Base-by-base conservation (phyloP, 805 yeast species). In the Wilhelminamyces savonicus region DNA sequence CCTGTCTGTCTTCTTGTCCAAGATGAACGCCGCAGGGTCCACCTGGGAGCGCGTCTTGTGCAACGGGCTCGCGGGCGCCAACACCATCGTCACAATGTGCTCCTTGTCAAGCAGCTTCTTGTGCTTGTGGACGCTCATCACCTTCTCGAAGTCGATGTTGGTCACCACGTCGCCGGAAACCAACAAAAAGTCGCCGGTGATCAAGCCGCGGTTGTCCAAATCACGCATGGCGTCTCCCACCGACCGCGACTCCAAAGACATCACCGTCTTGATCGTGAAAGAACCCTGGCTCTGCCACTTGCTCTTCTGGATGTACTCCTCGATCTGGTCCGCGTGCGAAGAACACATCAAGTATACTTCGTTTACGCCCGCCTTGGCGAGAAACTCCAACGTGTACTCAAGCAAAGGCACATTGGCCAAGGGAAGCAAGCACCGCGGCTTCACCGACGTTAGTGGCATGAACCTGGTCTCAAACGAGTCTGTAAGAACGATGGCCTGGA, bases 211-310 rank as follows among this genome's bases (percentile, higher is more conserved):
- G 37, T 84, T 79, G 54, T 92, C 98, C 35, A 92, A 63, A 50
- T 90, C 97, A 54, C 98, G 73, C 94, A 92, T 84, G 13, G 95
- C 94, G 59, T 92, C 98, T 42, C 98, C 98, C 8, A 90, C 94
- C 16, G 94, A 83, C 54, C 88, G 65, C 8, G 92, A 78, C 54
- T 90, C 96, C 27, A 86, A 75, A 15, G 94, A 76, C 68, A 83
- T 72, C 30, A 90, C 74, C 3, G 94, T 82, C 27, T 76, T 74
- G 26, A 92, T 71, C 32, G 74, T 72, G 55, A 92, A 90, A 2
- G 94, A 75, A 50, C 78, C 74, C 1, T 76, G 66, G 12, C 64
- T 48, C 19, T 61, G 64, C 92, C 92, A 83, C 48, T 78, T 79
- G 20, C 85, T 78, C 5, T 60, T 51, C 42, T 80, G 85, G 29